These are phyloP conservation scores for Zychaea mexicana DNA, from an alignment of 371 early-diverging fungal species.

Conservation along the genomic window DNA sequence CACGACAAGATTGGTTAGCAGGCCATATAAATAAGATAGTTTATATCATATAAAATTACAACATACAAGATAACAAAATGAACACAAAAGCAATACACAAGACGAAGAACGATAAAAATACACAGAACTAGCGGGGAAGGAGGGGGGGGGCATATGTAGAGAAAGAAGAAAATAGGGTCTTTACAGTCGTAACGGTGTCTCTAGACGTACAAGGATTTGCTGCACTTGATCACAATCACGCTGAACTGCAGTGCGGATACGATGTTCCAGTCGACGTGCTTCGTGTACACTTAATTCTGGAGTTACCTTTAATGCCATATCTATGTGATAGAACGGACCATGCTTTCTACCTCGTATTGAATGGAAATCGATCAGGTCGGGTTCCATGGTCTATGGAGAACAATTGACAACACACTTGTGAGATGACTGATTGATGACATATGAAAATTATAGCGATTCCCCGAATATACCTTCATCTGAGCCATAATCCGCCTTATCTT, in stretches of 20 bases:
- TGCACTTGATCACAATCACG: slow-evolving; percentile 37
- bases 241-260: slow-evolving; percentile 29
- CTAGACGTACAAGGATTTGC: slow-evolving; percentile 36
- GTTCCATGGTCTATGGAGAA: slow-evolving; percentile 20
- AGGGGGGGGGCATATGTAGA: too few relatives aligned
- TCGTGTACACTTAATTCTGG: slow-evolving; percentile 33
- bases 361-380: slow-evolving; percentile 38
- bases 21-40: too few relatives aligned
- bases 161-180: background rate
- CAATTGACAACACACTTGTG: too few relatives aligned
- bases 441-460: background rate
- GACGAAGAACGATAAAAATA: too few relatives aligned
- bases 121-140: too few relatives aligned
- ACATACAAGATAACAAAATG: too few relatives aligned
- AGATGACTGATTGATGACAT: too few relatives aligned
- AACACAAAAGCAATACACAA: too few relatives aligned
- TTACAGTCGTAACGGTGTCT: slow-evolving; percentile 7
- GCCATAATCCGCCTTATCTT: slow-evolving; percentile 17
- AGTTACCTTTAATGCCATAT: slow-evolving; percentile 37
- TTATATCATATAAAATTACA: too few relatives aligned
- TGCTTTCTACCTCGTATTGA: slow-evolving; percentile 48
- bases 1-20: too few relatives aligned
- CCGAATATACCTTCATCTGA: slow-evolving; percentile 25
- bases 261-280: slow-evolving; percentile 34
- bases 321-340: slow-evolving; percentile 47